Conservation (phyloP, 2,329 filamentous ascomycete species). For the Pyrenochaeta sp. region DNA sequence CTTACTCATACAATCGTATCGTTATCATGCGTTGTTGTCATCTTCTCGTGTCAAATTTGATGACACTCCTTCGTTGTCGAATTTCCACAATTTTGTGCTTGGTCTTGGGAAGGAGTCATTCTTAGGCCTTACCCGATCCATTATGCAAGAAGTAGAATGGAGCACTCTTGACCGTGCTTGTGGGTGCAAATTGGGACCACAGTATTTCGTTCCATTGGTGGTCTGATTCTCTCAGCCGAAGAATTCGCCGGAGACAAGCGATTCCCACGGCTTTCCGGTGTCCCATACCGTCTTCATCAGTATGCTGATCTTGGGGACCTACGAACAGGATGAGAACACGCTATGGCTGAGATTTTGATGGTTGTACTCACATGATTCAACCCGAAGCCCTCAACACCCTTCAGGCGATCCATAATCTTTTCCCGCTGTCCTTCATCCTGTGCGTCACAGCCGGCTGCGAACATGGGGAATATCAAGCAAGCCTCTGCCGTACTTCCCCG, state of each 20-base stretch:
- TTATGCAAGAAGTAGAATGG: too few relatives aligned
- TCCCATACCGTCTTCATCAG: constrained; percentile 76
- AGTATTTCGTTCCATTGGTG: too few relatives aligned
- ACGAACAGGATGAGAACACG: constrained; percentile 3
- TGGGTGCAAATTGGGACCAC: too few relatives aligned
- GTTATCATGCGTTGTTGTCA: too few relatives aligned
- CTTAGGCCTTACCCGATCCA: too few relatives aligned
- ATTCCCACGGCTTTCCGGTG: constrained; percentile 73
- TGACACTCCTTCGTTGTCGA: too few relatives aligned
- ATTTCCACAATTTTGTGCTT: too few relatives aligned
- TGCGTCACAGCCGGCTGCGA: constrained; percentile 81
- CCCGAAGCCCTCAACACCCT: constrained; percentile 73
- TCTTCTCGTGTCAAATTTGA: too few relatives aligned
- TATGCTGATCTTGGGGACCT: constrained; percentile 66
- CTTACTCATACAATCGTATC: too few relatives aligned
- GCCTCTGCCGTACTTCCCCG: constrained; percentile 75
- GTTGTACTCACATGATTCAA: constrained; percentile 71
- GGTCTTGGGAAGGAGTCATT: too few relatives aligned
- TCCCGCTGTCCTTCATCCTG: constrained; percentile 62
- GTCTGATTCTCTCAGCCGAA: constrained; percentile 57
- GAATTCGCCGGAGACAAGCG: constrained; percentile 71
- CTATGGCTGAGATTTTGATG: background rate
- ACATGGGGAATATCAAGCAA: constrained; percentile 80
- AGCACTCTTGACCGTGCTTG: too few relatives aligned
- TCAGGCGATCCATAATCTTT: constrained; percentile 70